Base-by-base conservation (phyloP, 139 green algal genomes). In the Auxenochlorella pyrenoidosa region DNA sequence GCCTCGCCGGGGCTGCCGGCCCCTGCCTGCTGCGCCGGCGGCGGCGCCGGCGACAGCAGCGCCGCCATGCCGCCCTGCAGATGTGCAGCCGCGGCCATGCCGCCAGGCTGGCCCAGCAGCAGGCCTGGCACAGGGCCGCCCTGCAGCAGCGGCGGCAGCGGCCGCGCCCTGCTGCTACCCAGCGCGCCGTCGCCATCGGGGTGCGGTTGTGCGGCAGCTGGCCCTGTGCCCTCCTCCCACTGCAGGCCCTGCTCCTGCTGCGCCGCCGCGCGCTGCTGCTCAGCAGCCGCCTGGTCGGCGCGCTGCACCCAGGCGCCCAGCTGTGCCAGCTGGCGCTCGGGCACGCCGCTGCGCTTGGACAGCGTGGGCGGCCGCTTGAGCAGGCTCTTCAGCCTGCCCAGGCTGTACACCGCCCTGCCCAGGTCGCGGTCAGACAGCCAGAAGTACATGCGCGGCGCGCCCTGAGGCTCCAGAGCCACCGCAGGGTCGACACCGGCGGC, bases 331-430 rank as follows among this genome's bases (percentile, higher is more conserved):
- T 89, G 59, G 13, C 22, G 58, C 47, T 92, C 65, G 1, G 89
- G 84, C 58, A 92, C 72, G 32, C 89, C 89, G 36, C 85, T 68
- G n/a, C 71, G 60, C 73, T 86, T 85, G 34, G 85, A 44, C 54
- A 92, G 85, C 4, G 85, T 88, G n/a, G 85, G 89, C 43, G 89
- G 85, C 8, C 79, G 79, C 51, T 89, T 89, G 26, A 92, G 66
- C 65, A 86, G 81, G 40, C 79, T 88, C 51, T 92, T 92, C 40
- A 92, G 71, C 26, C 73, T 75, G 28, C 89, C 89, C 63, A 92
- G 84, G 68, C 38, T 71, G 60, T 70, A 54, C 73, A 88, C 54
- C 5, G 70, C 70, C 40, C 30, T 40, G 13, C 43, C 78, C 30
- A 90, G 54, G 41, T 91, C 78, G 19, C 18, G 21, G 66, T 79